Evolutionary conservation across 2,329 filamentous ascomycete genomes (phyloP), one percentile per base, ranked within the genome.

Genomic region (Stagonosporopsis chrysanthemi): DNA sequence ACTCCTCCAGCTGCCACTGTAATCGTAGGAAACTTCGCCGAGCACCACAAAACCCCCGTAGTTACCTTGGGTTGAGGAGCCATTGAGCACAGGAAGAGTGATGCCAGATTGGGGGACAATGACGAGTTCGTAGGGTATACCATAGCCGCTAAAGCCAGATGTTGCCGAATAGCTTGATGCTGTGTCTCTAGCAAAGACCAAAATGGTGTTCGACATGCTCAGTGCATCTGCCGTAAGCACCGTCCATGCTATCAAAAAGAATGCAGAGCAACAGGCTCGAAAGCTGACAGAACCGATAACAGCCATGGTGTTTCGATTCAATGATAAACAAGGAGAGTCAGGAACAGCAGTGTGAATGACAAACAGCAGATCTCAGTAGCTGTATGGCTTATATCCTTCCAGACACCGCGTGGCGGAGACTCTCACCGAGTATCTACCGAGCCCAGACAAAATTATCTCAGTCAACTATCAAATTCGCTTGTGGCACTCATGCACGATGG

Each of bases 41-140:
- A 84, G 70, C 50, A 84, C 73, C 19, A 88, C 78, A 65, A 88
- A 86, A 45, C 83, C 84, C 22, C 84, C 85, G 64, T 83, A 88
- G 69, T 85, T 86, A 58, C 85, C 85, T 24, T 41, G 17, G 3
- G 75, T 78, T 0, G 75, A 63, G 2, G 79, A 79, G 12, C 77
- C 76, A 65, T 83, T 86, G 29, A 88, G 78, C 0, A 72, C 60
- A 1, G 86, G 86, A 26, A 88, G 79, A 17, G 74, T 63, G 5
- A 78, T 74, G 14, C 85, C 85, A 6, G 68, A 65, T 63, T 83
- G 77, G 7, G 84, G 84, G n/a, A 88, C 83, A 19, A 82, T 62
- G 11, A 86, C 66, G 6, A 81, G 77, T 62, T 86, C 77, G 64
- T 80, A 87, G 1, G 85, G 84, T 60, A 88, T 87, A 29, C 84